Percentiles rank a stretch among this genome's conserved stretches.
These are phyloP conservation scores for Eucalyptus brandiana DNA, from an alignment of 345 rosid genomes.

Conservation along the genomic window DNA sequence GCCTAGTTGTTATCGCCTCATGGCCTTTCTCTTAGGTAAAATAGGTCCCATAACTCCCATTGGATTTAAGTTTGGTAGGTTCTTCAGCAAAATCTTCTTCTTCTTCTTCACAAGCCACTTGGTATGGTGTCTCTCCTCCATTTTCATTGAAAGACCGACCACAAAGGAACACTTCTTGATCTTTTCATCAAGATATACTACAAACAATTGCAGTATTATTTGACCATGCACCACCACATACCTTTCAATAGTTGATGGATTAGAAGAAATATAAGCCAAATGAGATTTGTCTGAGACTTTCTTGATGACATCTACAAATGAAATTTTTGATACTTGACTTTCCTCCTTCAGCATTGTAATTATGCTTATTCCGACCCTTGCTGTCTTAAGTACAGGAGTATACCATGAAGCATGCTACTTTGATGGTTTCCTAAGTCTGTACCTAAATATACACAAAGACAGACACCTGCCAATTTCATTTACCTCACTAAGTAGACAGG, in stretches of 20 bases:
- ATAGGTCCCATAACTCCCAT: slow-evolving; percentile 34
- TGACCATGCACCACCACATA: slow-evolving; percentile 76
- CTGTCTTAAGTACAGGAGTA: slow-evolving; percentile 53
- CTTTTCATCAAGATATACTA: slow-evolving; percentile 33
- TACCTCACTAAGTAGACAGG: background rate
- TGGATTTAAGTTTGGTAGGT: slow-evolving; percentile 44
- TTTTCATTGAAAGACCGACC: slow-evolving; percentile 29
- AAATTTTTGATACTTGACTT: slow-evolving; percentile 40
- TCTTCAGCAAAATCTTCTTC: slow-evolving; percentile 18
- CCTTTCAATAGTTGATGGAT: slow-evolving; percentile 39
- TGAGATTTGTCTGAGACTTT: slow-evolving; percentile 37
- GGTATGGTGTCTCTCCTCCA: slow-evolving; percentile 74
- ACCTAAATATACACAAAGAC: slow-evolving; percentile 26
- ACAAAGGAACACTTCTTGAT: slow-evolving; percentile 52
- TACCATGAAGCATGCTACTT: slow-evolving; percentile 73
- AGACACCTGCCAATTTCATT: background rate
- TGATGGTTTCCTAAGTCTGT: slow-evolving; percentile 77
- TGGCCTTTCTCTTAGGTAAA: slow-evolving; percentile 43
- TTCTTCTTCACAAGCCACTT: slow-evolving; percentile 71
- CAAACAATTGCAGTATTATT: slow-evolving; percentile 57
- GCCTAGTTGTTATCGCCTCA: slow-evolving; percentile 74
- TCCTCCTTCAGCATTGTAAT: slow-evolving; percentile 47
- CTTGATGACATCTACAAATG: slow-evolving; percentile 40
- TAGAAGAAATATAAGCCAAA: slow-evolving; percentile 47
- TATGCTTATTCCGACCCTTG: slow-evolving; percentile 51